A percentile compares a stretch with the other conserved stretches of the same genome.
phyloP scores from a whole-genome alignment of 768 basidiomycete genomes.

The Boletus subcaerulescens region DNA sequence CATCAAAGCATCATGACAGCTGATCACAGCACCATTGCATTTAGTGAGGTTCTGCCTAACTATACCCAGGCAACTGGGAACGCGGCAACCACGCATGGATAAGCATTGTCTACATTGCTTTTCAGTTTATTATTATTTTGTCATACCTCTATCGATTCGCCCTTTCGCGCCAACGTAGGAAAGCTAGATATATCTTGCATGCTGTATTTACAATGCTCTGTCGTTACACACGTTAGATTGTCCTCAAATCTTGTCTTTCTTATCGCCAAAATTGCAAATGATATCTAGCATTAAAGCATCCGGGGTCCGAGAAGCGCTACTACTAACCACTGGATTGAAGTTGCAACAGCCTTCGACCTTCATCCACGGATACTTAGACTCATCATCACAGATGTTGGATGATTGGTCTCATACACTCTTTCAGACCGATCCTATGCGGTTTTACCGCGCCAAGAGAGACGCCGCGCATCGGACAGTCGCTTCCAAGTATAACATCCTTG shows the following conservation, averaged over 20 bases:
- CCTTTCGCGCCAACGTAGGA: too few species aligned
- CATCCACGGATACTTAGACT: neutral
- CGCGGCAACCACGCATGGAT: neutral
- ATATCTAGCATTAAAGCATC: too few species aligned
- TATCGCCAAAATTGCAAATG: too few species aligned
- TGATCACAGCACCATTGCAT: slow-evolving; percentile 11
- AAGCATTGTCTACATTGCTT: too few species aligned
- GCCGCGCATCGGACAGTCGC: slow-evolving; percentile 60
- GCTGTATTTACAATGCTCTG: neutral
- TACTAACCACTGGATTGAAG: neutral
- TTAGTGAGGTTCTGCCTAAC: slow-evolving; percentile 21
- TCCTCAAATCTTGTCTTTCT: neutral
- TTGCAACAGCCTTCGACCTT: neutral
- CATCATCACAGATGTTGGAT: slow-evolving; percentile 29
- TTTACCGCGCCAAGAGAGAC: slow-evolving; percentile 81
- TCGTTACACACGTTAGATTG: too few species aligned
- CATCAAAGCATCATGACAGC: neutral
- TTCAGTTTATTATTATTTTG: too few species aligned
- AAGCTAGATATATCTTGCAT: neutral
- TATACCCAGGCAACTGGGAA: slow-evolving; percentile 20
- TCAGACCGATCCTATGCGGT: slow-evolving; percentile 74
- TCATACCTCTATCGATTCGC: too few species aligned
- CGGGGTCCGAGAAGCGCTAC: too few species aligned
- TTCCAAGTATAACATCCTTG: slow-evolving; percentile 87
- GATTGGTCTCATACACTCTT: slow-evolving; percentile 36